Conservation (phyloP, 2,329 filamentous ascomycete genomes). For the Apiospora arundinis region DNA sequence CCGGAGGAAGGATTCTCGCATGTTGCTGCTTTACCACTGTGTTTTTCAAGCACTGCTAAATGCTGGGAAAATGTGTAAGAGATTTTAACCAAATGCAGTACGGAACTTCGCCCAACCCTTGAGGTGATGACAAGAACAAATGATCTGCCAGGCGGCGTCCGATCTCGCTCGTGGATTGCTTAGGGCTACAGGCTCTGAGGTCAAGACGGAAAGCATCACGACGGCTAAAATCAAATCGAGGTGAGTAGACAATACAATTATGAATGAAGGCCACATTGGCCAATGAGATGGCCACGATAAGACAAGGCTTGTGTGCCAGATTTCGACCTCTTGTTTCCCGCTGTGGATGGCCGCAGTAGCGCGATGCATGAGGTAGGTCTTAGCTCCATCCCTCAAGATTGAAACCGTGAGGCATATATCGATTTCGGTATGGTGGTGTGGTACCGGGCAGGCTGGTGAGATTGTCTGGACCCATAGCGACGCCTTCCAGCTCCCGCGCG, state of each 20-base stretch:
- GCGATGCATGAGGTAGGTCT: constrained; percentile 13
- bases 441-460: background rate
- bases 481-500: background rate
- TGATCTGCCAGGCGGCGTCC: background rate
- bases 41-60: background rate
- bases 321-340: background rate
- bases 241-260: constrained; percentile 6
- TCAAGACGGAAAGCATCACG: constrained; percentile 10
- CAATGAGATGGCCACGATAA: constrained; percentile 20
- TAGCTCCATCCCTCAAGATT: constrained; percentile 9
- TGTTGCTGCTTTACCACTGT: background rate
- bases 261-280: background rate
- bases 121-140: background rate
- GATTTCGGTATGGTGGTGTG: background rate
- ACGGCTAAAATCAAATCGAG: constrained; percentile 11
- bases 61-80: background rate
- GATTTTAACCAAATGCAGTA: background rate
- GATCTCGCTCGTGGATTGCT: background rate
- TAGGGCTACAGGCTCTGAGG: background rate
- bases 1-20: background rate
- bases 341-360: constrained; percentile 12
- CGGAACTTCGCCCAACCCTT: background rate
- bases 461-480: constrained; percentile 2
- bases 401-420: constrained; percentile 3
- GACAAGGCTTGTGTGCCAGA: constrained; percentile 19